A percentile compares a stretch with the other conserved stretches of the same genome.
These are phyloP conservation scores for Raffaelea albimanens DNA, from an alignment of 2,329 filamentous ascomycete genomes.

Conservation along the genomic window DNA sequence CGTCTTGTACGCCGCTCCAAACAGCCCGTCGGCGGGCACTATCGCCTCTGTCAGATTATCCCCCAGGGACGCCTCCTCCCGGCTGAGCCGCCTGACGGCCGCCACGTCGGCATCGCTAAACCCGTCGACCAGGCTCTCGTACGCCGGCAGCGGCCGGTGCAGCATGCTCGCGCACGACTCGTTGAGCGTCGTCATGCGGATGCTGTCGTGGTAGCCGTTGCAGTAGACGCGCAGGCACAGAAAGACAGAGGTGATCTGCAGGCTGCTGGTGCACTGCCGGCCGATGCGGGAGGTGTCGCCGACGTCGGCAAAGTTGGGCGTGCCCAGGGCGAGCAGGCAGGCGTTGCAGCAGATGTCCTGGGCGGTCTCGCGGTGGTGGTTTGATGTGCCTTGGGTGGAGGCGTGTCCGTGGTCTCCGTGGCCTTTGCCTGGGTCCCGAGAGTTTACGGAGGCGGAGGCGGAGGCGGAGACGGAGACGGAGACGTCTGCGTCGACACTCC, in stretches of 20 bases:
- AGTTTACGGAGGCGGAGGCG: too few species aligned
- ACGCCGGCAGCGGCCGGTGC: conserved; percentile 21
- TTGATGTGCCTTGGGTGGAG: background rate
- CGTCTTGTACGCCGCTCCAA: conserved; percentile 26
- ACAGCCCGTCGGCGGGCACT: conserved; percentile 24
- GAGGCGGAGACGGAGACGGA: too few species aligned
- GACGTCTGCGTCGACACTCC: too few species aligned
- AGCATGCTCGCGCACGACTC: conserved; percentile 22
- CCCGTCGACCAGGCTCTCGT: conserved; percentile 19
- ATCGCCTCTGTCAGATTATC: conserved; percentile 20
- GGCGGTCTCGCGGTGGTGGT: background rate
- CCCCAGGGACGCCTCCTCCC: conserved; percentile 15
- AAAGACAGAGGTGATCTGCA: conserved; percentile 18
- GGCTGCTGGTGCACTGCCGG: conserved; percentile 7
- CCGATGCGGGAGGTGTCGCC: background rate
- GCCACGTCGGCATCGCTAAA: conserved; percentile 25
- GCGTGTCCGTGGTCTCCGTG: background rate
- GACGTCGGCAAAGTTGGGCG: conserved; percentile 3
- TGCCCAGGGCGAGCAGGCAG: conserved; percentile 8
- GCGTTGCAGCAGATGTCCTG: background rate
- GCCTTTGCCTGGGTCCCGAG: too few species aligned
- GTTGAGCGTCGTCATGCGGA: conserved; percentile 20
- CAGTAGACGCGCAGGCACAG: conserved; percentile 29
- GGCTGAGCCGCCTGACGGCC: conserved; percentile 20
- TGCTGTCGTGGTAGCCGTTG: conserved; percentile 11